Evolutionary conservation across 148 eudicot genomes (phyloP), one percentile per base, ranked within the genome.

Genomic region (Dianthus caryophyllus): DNA sequence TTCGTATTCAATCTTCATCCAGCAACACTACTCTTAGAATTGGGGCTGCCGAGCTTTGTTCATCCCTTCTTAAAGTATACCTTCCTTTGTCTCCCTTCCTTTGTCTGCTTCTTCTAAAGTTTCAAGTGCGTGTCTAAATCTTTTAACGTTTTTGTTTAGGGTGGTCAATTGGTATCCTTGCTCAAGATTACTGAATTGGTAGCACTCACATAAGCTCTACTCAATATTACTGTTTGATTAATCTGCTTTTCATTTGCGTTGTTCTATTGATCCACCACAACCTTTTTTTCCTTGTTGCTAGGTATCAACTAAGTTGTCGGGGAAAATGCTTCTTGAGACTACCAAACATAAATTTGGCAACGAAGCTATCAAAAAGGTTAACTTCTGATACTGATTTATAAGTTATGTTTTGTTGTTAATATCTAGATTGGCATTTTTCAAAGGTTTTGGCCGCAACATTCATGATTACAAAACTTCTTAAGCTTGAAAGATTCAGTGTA

Each of bases 311-410:
- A 68, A 59, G 56, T 72, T 86, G 41, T 74, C 85, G 10, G 88
- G 82, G 29, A 82, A 73, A 76, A 67, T 88, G 76, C 65, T 91
- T 47, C 31, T 77, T 67, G 90, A 88, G 71, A 87, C 90, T 55
- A 90, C 92, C 71, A 86, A 83, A 57, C 84, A 76, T 82, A 90
- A 83, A 82, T 79, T 91, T 64, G 80, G 76, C 65, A 83, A 76
- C 25, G 85, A 86, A 64, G 64, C 78, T 68, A 56, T 86, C 17
- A 84, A 49, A 56, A 87, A 91, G 97, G 97, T 91, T 61, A 18
- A 62, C 48, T 53, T 64, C 55, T 26, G 38, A 17, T 3, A 41
- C 44, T 41, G 10, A 3, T 6, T 41, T 9, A 11, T 2, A 24
- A 54, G 15, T 21, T 54, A 54, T 24, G 4, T 1, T 33, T 33